Percentiles rank a stretch among this genome's conserved stretches.
phyloP scores from a whole-genome alignment of 192 early-diverging fungal species.

The Backusella tuberculispora region DNA sequence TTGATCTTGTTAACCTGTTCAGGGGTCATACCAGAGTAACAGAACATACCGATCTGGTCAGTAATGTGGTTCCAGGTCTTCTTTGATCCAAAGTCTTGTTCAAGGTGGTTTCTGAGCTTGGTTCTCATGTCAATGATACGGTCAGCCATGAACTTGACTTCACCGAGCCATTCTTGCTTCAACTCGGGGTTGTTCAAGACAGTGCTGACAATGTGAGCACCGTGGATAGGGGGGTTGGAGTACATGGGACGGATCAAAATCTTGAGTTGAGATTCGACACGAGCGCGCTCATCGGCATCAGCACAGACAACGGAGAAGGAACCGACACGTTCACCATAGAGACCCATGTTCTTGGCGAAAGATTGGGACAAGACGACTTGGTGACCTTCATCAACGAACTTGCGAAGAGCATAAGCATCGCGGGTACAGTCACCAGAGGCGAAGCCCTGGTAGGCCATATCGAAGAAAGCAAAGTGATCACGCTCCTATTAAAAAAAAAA shows the following conservation, averaged over 20 bases:
- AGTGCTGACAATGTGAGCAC: conserved; percentile 89
- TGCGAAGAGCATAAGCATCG: conserved; percentile 93
- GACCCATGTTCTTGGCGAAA: conserved; percentile 99
- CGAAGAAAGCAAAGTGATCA: conserved; percentile 94
- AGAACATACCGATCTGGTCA: conserved; percentile 97
- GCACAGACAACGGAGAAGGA: conserved; percentile 84
- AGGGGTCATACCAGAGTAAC: conserved; percentile 89
- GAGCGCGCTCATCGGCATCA: conserved; percentile 73
- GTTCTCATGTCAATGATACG: conserved; percentile 92
- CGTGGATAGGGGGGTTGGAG: conserved; percentile 98
- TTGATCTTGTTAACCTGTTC: conserved; percentile 87
- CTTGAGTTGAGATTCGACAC: conserved; percentile 92
- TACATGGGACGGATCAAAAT: conserved; percentile 96
- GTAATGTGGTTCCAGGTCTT: conserved; percentile 87
- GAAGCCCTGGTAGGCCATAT: conserved; percentile 99
- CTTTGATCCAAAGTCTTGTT: conserved; percentile 80
- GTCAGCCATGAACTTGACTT: conserved; percentile 97
- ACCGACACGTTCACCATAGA: conserved; percentile 97
- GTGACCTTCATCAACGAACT: conserved; percentile 85
- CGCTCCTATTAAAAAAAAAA: conserved; percentile 45
- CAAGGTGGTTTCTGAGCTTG: conserved; percentile 76
- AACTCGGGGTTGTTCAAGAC: conserved; percentile 80
- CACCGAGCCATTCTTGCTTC: conserved; percentile 82
- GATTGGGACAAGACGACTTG: conserved; percentile 87
- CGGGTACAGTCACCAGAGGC: conserved; percentile 88